Evolutionary conservation across 305 asterid genomes (phyloP), one percentile per base, ranked within the genome.

Genomic region (Caryopteris hybrid): DNA sequence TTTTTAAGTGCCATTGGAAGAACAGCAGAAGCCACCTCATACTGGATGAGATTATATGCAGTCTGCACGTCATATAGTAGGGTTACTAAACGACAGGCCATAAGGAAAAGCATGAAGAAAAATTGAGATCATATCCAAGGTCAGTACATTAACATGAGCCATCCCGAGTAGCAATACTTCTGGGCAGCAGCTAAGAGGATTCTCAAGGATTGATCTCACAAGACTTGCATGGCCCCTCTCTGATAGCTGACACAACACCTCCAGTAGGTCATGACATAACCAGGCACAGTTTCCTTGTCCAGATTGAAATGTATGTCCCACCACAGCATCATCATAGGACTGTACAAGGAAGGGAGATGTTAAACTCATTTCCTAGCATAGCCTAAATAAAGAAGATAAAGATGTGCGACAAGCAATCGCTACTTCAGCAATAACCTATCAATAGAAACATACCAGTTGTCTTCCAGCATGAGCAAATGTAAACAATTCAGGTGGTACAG

Each of bases 191-290:
- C 78, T 76, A 34, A 90, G 91, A 71, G 99, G 98, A 84, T 71
- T 64, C 69, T 86, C 92, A 43, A 95, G 89, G 77, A 92, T 70
- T 63, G 86, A 76, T 64, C 92, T 91, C 75, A 92, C 97, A 70
- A 69, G 68, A 78, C 78, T 88, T 66, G 98, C 97, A 81, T 95
- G 94, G 20, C 99, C 98, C 83, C 83, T 85, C 74, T 92, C 99
- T 65, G 98, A 86, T 69, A 92, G 79, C 80, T 80, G 89, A 70
- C 99, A 92, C 76, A 95, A 64, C 64, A 87, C 90, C 85, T 92
- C 95, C 69, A 92, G 81, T 16, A 95, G 85, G 61, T 95, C 96
- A 59, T 59, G 86, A 74, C 97, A 90, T 62, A 78, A 73, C 99
- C 98, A 92, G 21, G 97, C 95, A 54, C 80, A 86, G 76, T 89